Evolutionary conservation across 108 stramenopile species (phyloP).

Genomic region (Cyclostephanos tholiformis): DNA sequence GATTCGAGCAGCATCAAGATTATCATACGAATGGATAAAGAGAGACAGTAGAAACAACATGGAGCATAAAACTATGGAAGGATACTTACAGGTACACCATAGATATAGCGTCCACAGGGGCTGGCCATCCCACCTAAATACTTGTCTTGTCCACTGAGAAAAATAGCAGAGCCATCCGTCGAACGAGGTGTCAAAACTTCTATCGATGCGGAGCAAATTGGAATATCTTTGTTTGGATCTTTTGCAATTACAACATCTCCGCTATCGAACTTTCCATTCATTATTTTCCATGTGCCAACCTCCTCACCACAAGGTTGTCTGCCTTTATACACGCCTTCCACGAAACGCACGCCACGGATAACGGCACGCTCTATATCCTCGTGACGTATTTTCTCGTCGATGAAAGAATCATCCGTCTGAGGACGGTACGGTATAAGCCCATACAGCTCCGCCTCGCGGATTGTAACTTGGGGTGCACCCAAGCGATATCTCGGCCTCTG

Average conservation of each 20-base stretch:
- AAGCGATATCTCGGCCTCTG: conserved; percentile 59
- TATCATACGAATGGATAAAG: background rate
- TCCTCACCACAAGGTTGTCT: conserved; percentile 14
- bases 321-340: conserved; percentile 20
- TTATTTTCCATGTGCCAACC: conserved; percentile 15
- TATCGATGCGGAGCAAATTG: conserved; percentile 17
- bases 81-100: conserved; percentile 41
- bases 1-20: background rate
- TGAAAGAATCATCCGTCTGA: background rate
- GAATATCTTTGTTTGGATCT: conserved; percentile 9
- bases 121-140: conserved; percentile 74
- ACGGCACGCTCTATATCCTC: conserved; percentile 50
- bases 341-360: conserved; percentile 64
- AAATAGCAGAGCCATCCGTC: conserved; percentile 10
- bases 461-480: conserved; percentile 54
- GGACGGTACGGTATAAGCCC: conserved; percentile 61
- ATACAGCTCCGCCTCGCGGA: conserved; percentile 67
- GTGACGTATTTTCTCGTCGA: conserved; percentile 22
- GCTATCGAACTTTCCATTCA: conserved; percentile 6
- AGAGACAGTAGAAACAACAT: background rate
- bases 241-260: background rate
- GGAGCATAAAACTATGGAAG: background rate
- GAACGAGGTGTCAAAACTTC: conserved; percentile 16
- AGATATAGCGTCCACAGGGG: conserved; percentile 71
- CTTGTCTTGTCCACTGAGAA: conserved; percentile 59